Base-by-base conservation (phyloP, 1,139 yeast genomes). In the Scheffersomyces segobiensis region DNA sequence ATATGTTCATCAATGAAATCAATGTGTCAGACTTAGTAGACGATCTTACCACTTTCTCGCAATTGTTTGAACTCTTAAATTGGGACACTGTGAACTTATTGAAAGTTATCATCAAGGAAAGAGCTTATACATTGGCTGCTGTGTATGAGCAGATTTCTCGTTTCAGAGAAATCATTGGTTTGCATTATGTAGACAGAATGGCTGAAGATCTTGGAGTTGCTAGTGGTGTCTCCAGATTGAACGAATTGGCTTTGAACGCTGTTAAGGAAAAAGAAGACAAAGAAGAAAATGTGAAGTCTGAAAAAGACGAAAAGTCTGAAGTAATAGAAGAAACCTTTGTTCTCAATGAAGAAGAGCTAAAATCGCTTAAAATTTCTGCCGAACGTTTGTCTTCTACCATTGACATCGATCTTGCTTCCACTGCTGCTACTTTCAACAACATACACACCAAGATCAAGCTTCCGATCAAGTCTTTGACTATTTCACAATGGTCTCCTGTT, bases 401-500 rank as follows among this genome's bases (percentile, higher is more conserved):
- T 5, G 60, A 59, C 20, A 56, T 68, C 21, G 61, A 32, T 32
- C 42, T 62, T 42, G 58, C 64, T 22, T 50, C 57, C 18, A 57
- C 58, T 32, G 59, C 55, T 3, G 53, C 63, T 8, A 10, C 42
- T 1, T 72, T 72, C 53, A 67, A 66, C 55, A 67, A 68, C 49
- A 62, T 72, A 17, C 65, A 63, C 57, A 68, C 67, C 49, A 63
- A 66, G 48, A 66, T 77, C 59, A 73, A 68, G 58, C 64, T 71
- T 24, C 84, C 84, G 39, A 78, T 93, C 60, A 83, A 80, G 62
- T 80, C 88, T 0, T 76, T 89, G 56, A 77, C 81, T 56, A 71
- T 92, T 54, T 90, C 97, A n/a, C 86, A 86, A 59, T 93, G 97
- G 96, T 88, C 91, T 62, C 96, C 97, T 14, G 92, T 89, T 20